Evolutionary conservation across 164 flowering plant species (phyloP), one percentile per base, ranked within the genome.

Genomic region (Tinospora cordifolia): DNA sequence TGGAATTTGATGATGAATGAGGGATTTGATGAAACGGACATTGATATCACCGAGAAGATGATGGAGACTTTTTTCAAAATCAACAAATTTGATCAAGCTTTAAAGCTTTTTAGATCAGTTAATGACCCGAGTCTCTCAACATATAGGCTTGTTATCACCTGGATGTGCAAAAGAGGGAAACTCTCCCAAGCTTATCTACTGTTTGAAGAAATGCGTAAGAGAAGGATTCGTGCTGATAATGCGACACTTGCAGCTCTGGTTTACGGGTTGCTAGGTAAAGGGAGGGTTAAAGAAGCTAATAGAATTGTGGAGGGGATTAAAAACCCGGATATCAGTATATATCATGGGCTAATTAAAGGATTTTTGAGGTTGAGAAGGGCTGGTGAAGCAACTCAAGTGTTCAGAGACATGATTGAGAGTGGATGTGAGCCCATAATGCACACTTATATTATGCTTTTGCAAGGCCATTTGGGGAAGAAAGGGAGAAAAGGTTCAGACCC

Each of bases 381-480:
- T 26, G 73, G 86, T 59, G 98, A 91, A 70, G 97, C 98, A 62
- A 91, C 98, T 14, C 74, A 91, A 65, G 91, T 91, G 59, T 93
- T 93, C 65, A 81, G 97, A 69, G 87, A 84, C 81, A 93, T 93
- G 98, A 82, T 87, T 69, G 77, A 74, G 74, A n/a, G n/a, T n/a
- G n/a, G n/a, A n/a, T n/a, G n/a, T n/a, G n/a, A n/a, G n/a, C n/a
- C n/a, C n/a, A n/a, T n/a, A n/a, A n/a, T n/a, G n/a, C n/a, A n/a
- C n/a, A n/a, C n/a, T n/a, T n/a, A n/a, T n/a, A n/a, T n/a, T 13
- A 90, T 93, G 96, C 78, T 93, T 41, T 79, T 93, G 85, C 95
- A 91, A 69, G 98, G 92, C 66, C 98, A 93, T 81, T 69, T 93
- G 72, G 97, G 98, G 73, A n/a, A 91, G 77, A 86, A 88, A 70